Conservation (phyloP, 192 early-diverging fungal genomes). For the Backusella australiensis region DNA sequence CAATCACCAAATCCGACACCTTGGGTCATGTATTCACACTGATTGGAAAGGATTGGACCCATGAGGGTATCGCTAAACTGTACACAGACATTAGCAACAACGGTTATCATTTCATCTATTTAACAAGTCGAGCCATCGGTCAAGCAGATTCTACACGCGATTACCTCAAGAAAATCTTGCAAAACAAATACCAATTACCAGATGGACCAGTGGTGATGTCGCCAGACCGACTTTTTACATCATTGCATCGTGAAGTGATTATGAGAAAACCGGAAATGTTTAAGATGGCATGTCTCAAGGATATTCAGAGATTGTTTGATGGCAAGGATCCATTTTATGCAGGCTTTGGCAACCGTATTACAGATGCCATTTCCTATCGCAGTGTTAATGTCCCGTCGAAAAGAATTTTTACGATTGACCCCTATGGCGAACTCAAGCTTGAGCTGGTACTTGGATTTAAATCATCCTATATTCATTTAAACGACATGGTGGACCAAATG, state of each 20-base stretch:
- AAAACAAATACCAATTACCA: slow-evolving; percentile 83
- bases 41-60: slow-evolving; percentile 98
- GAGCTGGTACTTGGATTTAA: slow-evolving; percentile 85
- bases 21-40: slow-evolving; percentile 96
- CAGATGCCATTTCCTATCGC: slow-evolving; percentile 88
- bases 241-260: slow-evolving; percentile 95
- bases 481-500: slow-evolving; percentile 93
- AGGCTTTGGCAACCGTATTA: slow-evolving; percentile 97
- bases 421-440: slow-evolving; percentile 85
- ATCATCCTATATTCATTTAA: slow-evolving; percentile 85
- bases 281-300: slow-evolving; percentile 93
- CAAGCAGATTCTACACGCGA: slow-evolving; percentile 88
- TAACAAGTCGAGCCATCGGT: slow-evolving; percentile 95
- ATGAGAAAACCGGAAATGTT: slow-evolving; percentile 93
- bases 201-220: slow-evolving; percentile 95
- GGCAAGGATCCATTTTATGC: slow-evolving; percentile 88
- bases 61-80: slow-evolving; percentile 92
- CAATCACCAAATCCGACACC: slow-evolving; percentile 97
- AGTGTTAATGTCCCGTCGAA: slow-evolving; percentile 90
- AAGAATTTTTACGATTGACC: slow-evolving; percentile 96
- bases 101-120: slow-evolving; percentile 92
- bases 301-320: slow-evolving; percentile 87
- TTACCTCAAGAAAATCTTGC: slow-evolving; percentile 88
- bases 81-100: slow-evolving; percentile 94
- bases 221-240: slow-evolving; percentile 89